These are phyloP conservation scores for Sphagnum contortum DNA, from an alignment of 225 moss, liverwort and hornwort species.

Conservation along the genomic window DNA sequence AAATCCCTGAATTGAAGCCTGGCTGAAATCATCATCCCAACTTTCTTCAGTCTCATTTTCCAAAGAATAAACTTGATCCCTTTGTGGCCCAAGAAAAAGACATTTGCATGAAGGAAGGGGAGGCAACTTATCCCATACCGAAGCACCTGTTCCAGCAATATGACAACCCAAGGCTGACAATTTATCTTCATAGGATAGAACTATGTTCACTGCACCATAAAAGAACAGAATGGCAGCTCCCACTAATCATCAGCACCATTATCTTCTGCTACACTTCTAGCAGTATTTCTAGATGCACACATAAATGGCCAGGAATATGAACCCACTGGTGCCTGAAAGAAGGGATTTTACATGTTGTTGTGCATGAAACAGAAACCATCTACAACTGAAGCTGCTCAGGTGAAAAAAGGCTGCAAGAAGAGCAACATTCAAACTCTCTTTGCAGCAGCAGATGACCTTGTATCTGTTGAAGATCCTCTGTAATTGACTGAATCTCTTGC, in stretches of 20 bases:
- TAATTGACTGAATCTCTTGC: slow-evolving; percentile 19
- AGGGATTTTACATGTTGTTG: neutral
- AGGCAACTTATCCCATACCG: slow-evolving; percentile 30
- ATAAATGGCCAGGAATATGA: too few species aligned
- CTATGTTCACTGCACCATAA: too few species aligned
- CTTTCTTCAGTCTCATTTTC: slow-evolving; percentile 11
- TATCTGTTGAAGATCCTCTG: slow-evolving; percentile 25
- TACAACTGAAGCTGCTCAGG: neutral
- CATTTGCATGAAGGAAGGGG: slow-evolving; percentile 52
- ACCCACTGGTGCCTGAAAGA: neutral
- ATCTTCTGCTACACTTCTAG: neutral
- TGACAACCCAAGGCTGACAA: neutral
- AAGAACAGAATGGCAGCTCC: neutral
- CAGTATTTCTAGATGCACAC: neutral
- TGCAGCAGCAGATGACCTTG: slow-evolving; percentile 14
- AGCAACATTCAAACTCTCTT: too few species aligned
- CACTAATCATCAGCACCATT: neutral
- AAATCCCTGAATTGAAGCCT: slow-evolving; percentile 27
- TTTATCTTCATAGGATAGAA: too few species aligned
- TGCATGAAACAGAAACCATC: neutral
- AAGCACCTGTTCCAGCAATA: slow-evolving; percentile 13
- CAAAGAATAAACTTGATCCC: neutral
- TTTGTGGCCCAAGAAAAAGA: slow-evolving; percentile 24
- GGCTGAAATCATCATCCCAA: slow-evolving; percentile 14
- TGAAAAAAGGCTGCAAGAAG: neutral